Base-by-base conservation (phyloP, 2,329 filamentous ascomycete species). In the Cercospora canescens region DNA sequence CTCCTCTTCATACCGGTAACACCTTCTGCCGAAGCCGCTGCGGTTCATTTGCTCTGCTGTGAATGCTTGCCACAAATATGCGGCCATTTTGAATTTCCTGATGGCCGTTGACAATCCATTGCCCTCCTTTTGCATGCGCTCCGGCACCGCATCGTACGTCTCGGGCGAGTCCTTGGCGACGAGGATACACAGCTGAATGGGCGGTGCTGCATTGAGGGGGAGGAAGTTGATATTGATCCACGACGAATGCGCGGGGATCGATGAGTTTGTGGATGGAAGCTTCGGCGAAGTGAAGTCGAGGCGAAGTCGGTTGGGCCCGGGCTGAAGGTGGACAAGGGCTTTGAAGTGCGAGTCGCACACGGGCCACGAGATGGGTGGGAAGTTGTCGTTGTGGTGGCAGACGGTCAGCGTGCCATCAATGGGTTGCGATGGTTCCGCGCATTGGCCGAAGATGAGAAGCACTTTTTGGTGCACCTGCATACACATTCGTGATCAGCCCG, bases 31-130 rank as follows among this genome's bases (percentile, higher is more conserved):
- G 71, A 98, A 88, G 67, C 90, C 91, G 76, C 97, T 91, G 69
- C 93, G 89, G 77, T 88, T 91, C 94, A 98, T 98, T 77, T 98
- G 94, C 78, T 99, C 95, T 6, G 92, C 93, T 0, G 94, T 98
- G 75, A 96, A 98, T 7, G 94, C 93, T 77, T 99, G 95, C 94
- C 95, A 98, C 14, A 98, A 84, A 76, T 98, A 97, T 26, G 93
- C 94, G 18, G 93, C 91, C 91, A 96, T 97, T 69, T 94, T 88
- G 77, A 95, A 97, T 77, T 99, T 99, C 74, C 87, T 88, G 60
- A 96, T 85, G 0, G 95, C 95, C 7, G 87, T 88, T 11, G 94
- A 89, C 37, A 98, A 76, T 1, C 86, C 86, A 78, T 97, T 96
- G 18, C 92, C 94, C 82, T 96, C 94, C 71, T 86, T 88, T 77